Evolutionary conservation across 768 basidiomycete genomes (phyloP).

Genomic region (Vishniacozyma victoriae): DNA sequence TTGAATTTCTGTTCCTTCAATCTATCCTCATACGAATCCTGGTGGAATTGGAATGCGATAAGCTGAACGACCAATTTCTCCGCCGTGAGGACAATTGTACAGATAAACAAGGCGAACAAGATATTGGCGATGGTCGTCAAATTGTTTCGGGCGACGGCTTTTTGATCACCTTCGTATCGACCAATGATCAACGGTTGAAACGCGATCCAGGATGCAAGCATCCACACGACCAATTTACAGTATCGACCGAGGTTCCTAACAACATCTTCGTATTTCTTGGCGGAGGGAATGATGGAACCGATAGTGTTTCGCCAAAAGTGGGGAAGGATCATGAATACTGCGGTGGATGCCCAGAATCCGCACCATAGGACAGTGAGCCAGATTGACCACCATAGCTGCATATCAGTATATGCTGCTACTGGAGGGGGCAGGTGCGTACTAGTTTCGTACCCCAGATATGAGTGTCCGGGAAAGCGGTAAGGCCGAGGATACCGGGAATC

Average conservation of each 20-base stretch:
- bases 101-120: slow-evolving; percentile 67
- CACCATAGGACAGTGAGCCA: slow-evolving; percentile 77
- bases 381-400: slow-evolving; percentile 67
- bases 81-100: slow-evolving; percentile 62
- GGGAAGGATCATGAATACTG: slow-evolving; percentile 52
- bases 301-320: slow-evolving; percentile 58
- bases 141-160: slow-evolving; percentile 44
- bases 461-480: slow-evolving; percentile 55
- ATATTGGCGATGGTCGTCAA: slow-evolving; percentile 60
- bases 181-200: slow-evolving; percentile 63
- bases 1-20: slow-evolving; percentile 78
- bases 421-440: no score
- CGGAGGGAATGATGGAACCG: slow-evolving; percentile 66
- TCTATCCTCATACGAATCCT: slow-evolving; percentile 74
- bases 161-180: slow-evolving; percentile 35
- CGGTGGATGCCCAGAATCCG: slow-evolving; percentile 75
- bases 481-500: slow-evolving; percentile 57
- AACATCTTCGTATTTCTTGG: slow-evolving; percentile 75
- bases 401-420: slow-evolving; percentile 9
- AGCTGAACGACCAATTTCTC: slow-evolving; percentile 84
- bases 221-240: slow-evolving; percentile 65
- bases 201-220: slow-evolving; percentile 58
- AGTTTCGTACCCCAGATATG: slow-evolving; percentile 51
- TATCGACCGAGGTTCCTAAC: slow-evolving; percentile 63
- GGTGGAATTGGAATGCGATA: slow-evolving; percentile 55